Conservation (phyloP, 1,284 basidiomycete species). For the Puccinia novopanici region DNA sequence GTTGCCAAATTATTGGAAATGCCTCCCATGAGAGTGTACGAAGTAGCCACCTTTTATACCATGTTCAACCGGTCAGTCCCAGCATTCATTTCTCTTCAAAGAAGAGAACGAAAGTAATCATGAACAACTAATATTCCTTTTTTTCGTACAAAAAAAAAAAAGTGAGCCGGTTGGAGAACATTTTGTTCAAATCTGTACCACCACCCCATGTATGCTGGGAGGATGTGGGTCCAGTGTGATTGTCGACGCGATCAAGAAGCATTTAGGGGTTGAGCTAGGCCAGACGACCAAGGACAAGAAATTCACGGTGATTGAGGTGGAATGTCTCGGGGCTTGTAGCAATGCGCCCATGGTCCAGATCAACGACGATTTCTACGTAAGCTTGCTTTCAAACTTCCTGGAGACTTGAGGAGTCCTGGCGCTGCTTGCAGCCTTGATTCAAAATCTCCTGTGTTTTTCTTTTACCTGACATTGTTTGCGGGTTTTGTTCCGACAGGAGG, state of each 20-base stretch:
- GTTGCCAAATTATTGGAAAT: slow-evolving; percentile 77
- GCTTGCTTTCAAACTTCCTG: slow-evolving; percentile 57
- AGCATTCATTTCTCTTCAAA: neutral
- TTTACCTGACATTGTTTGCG: too few species aligned
- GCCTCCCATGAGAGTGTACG: slow-evolving; percentile 98
- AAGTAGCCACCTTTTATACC: slow-evolving; percentile 99
- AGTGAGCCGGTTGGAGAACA: slow-evolving; percentile 92
- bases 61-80: slow-evolving; percentile 75
- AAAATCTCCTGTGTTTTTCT: neutral
- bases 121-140: too few species aligned
- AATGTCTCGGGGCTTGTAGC: slow-evolving; percentile 95
- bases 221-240: slow-evolving; percentile 82
- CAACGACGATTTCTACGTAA: slow-evolving; percentile 91
- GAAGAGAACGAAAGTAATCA: neutral
- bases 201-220: slow-evolving; percentile 95
- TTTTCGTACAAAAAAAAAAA: neutral
- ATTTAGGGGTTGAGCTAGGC: slow-evolving; percentile 77
- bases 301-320: slow-evolving; percentile 96
- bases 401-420: neutral
- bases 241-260: slow-evolving; percentile 77
- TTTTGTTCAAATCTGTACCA: slow-evolving; percentile 98
- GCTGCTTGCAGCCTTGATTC: neutral
- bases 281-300: slow-evolving; percentile 91
- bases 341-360: slow-evolving; percentile 99
- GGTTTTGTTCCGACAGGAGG: slow-evolving; percentile 68